Evolutionary conservation across 2,329 filamentous ascomycete genomes (phyloP).

Genomic region (Phaeoacremonium minimum): DNA sequence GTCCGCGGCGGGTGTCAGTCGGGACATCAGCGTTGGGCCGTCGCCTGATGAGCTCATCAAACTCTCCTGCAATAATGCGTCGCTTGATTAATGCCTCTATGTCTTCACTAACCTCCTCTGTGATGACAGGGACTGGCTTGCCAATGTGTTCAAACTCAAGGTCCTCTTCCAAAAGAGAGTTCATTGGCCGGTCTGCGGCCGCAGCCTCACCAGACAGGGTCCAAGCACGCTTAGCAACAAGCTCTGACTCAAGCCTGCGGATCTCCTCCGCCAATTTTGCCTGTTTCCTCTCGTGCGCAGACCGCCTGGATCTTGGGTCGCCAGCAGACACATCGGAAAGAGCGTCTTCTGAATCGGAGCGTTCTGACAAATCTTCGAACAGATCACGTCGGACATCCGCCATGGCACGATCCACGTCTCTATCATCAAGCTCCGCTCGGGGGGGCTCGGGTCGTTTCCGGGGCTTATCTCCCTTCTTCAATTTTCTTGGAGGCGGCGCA

Average conservation of each 20-base stretch:
- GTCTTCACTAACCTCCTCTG: conserved; percentile 81
- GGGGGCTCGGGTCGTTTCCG: conserved; percentile 31
- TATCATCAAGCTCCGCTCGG: conserved; percentile 47
- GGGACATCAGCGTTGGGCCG: conserved; percentile 69
- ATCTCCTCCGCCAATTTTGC: conserved; percentile 88
- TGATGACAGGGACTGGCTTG: conserved; percentile 92
- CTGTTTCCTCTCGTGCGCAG: conserved; percentile 81
- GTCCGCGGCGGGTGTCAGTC: conserved; percentile 60
- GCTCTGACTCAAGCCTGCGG: conserved; percentile 81
- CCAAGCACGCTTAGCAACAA: conserved; percentile 89
- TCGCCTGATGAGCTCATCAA: conserved; percentile 84
- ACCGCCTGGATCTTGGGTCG: conserved; percentile 69
- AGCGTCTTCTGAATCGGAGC: conserved; percentile 60
- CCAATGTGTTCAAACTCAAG: conserved; percentile 93
- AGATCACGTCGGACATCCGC: conserved; percentile 82
- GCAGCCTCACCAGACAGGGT: conserved; percentile 82
- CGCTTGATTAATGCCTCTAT: conserved; percentile 94
- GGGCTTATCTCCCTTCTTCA: conserved; percentile 43
- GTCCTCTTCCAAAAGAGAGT: conserved; percentile 91
- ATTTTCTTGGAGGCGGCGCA: conserved; percentile 74
- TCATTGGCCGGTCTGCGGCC: conserved; percentile 76
- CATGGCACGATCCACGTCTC: conserved; percentile 78
- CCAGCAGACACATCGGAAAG: conserved; percentile 63
- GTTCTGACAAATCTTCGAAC: conserved; percentile 73
- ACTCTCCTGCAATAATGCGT: conserved; percentile 83